These are phyloP conservation scores for Chlamydomonas applanata DNA, from an alignment of 139 green algal species.

Conservation along the genomic window DNA sequence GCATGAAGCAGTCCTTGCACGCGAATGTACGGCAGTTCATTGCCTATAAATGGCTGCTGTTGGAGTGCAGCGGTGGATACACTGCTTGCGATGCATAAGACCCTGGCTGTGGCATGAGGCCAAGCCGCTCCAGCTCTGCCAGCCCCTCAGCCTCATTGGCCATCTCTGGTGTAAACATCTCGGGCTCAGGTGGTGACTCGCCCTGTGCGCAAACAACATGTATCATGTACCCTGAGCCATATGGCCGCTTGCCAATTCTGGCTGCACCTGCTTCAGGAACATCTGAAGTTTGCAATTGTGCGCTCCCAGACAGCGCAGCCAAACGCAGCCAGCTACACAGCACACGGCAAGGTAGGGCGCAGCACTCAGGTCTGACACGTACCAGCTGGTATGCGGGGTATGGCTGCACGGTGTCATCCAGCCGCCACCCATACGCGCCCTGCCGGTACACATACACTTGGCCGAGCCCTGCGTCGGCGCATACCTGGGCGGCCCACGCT, in stretches of 20 bases:
- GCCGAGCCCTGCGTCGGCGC: slow-evolving; percentile 45
- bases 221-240: no score
- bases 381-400: slow-evolving; percentile 55
- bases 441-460: slow-evolving; percentile 42
- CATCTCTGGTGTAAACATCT: slow-evolving; percentile 35
- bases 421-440: slow-evolving; percentile 62
- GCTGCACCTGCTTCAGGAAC: no score
- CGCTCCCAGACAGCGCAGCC: background rate
- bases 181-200: slow-evolving; percentile 53
- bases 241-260: no score
- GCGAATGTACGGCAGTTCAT: no score
- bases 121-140: slow-evolving; percentile 27
- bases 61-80: no score
- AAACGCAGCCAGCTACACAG: no score
- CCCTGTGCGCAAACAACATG: background rate
- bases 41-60: no score
- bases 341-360: no score
- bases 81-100: no score
- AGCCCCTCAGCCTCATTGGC: slow-evolving; percentile 15
- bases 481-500: slow-evolving; percentile 65
- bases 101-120: background rate
- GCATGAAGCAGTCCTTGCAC: no score
- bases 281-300: no score
- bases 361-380: background rate
- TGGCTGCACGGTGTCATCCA: slow-evolving; percentile 53